Percentiles rank a stretch among this genome's conserved stretches.
Conservation (phyloP, 148 eudicot genomes). For the Rhododendron ferrugineum region DNA sequence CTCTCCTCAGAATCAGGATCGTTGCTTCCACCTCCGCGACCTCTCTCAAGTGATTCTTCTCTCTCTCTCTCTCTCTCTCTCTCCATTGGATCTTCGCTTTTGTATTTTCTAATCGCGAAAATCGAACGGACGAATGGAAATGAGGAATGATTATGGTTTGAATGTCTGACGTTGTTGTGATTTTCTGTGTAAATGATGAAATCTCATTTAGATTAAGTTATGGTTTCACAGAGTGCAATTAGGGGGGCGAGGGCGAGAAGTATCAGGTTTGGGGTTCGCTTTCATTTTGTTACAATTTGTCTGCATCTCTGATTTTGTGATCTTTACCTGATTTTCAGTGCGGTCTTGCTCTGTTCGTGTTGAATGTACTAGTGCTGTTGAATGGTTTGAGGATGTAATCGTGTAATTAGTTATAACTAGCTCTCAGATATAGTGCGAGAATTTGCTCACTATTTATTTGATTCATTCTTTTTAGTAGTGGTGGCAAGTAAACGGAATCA, state of each 20-base stretch:
- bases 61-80: background rate
- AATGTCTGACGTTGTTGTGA: background rate
- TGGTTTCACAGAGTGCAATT: background rate
- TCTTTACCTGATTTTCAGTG: background rate
- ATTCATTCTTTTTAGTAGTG: background rate
- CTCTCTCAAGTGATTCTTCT: background rate
- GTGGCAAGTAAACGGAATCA: background rate
- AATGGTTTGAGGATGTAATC: background rate
- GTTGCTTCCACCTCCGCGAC: background rate
- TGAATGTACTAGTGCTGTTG: background rate
- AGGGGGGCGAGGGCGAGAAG: background rate
- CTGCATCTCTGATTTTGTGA: background rate
- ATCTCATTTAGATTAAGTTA: background rate
- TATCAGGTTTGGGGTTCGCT: background rate
- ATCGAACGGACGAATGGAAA: background rate
- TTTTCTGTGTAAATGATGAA: background rate
- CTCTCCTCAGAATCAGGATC: background rate
- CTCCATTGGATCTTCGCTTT: background rate
- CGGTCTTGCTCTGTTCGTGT: background rate
- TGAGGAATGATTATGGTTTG: background rate
- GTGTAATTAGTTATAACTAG: background rate
- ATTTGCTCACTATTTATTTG: background rate
- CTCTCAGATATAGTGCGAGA: background rate
- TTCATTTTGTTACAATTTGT: background rate
- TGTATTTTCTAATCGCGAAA: background rate